Conservation (phyloP, 1,139 yeast species). For the Candida smagusa region DNA sequence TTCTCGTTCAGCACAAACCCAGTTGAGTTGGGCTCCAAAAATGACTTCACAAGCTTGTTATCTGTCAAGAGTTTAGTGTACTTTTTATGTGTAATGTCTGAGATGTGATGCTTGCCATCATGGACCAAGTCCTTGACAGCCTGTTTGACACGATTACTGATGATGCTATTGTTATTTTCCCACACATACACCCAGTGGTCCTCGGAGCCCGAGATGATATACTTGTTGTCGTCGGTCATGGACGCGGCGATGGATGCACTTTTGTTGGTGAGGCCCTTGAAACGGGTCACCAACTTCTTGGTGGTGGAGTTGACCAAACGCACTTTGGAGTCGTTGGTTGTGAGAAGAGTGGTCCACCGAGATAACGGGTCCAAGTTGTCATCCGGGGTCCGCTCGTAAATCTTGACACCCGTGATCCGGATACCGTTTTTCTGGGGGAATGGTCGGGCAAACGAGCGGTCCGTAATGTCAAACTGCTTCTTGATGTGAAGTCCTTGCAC, state of each 20-base stretch:
- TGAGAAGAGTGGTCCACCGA: constrained; percentile 45
- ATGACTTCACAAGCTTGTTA: constrained; percentile 30
- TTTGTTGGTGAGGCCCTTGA: constrained; percentile 70
- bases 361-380: constrained; percentile 15
- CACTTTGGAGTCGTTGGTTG: constrained; percentile 81
- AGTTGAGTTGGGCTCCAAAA: constrained; percentile 21
- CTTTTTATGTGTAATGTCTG: constrained; percentile 30
- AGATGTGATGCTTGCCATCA: constrained; percentile 36
- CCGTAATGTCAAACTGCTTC: constrained; percentile 52
- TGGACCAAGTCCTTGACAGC: constrained; percentile 33
- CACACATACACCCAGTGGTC: constrained; percentile 74
- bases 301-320: constrained; percentile 61
- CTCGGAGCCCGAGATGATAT: constrained; percentile 59
- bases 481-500: constrained; percentile 61
- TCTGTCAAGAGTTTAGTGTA: constrained; percentile 31
- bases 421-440: constrained; percentile 31
- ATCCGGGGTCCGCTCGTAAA: constrained; percentile 18
- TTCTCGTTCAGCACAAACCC: constrained; percentile 45
- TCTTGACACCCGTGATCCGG: constrained; percentile 41
- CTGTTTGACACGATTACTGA: constrained; percentile 35
- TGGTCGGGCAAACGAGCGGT: constrained; percentile 23
- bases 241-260: constrained; percentile 72
- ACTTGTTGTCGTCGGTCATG: constrained; percentile 52
- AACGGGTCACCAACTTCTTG: constrained; percentile 58
- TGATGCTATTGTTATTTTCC: constrained; percentile 47